Evolutionary conservation across 148 eudicot genomes (phyloP).

Genomic region (Rhododendron vialii): DNA sequence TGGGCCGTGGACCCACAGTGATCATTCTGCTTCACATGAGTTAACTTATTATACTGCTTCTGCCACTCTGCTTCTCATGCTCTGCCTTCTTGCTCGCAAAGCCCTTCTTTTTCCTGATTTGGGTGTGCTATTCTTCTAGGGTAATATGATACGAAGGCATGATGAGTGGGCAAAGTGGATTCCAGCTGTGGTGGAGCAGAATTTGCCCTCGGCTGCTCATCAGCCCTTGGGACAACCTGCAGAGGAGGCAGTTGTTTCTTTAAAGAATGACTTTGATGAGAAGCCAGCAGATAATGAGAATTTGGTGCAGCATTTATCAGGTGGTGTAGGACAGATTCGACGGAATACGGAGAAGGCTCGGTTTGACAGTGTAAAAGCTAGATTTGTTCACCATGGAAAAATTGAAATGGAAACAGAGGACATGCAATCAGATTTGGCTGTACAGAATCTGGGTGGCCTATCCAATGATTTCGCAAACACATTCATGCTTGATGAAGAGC

Average conservation of each 20-base stretch:
- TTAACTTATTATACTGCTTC: background rate
- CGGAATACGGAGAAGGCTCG: constrained; percentile 17
- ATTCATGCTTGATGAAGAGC: constrained; percentile 95
- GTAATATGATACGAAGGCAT: constrained; percentile 67
- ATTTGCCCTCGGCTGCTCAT: constrained; percentile 23
- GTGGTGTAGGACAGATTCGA: constrained; percentile 12
- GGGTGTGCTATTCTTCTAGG: constrained; percentile 34
- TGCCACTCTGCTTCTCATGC: background rate
- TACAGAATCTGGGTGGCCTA: constrained; percentile 36
- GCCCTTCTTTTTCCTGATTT: background rate
- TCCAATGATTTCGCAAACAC: constrained; percentile 60
- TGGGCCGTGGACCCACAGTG: background rate
- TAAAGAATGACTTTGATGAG: constrained; percentile 12
- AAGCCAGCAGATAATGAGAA: constrained; percentile 20
- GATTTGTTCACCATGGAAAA: constrained; percentile 19
- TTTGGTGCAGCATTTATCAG: constrained; percentile 12
- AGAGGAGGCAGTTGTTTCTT: constrained; percentile 16
- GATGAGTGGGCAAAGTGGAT: constrained; percentile 85
- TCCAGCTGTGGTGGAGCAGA: constrained; percentile 24
- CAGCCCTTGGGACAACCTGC: constrained; percentile 16
- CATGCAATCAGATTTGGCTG: constrained; percentile 24
- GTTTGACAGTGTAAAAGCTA: constrained; percentile 17
- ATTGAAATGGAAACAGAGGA: constrained; percentile 17
- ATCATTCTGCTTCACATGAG: background rate
- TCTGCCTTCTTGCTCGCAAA: background rate